Conservation (phyloP, 768 basidiomycete species). For the Leucosporidium creatinivorum region DNA sequence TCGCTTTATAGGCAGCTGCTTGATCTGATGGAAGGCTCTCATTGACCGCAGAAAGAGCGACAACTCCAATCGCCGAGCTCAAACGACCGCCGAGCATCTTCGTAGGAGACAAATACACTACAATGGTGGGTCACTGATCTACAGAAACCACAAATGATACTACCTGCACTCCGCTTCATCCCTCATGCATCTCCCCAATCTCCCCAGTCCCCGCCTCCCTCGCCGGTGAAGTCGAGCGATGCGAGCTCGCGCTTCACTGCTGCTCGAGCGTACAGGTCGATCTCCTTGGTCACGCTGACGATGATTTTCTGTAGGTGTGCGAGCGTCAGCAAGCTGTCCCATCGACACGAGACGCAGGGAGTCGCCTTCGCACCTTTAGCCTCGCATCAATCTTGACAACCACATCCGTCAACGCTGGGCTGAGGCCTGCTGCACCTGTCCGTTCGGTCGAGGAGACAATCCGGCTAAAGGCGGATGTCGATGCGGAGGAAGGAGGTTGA, state of each 20-base stretch:
- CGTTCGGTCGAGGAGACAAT: not conserved
- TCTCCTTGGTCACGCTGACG: conserved; percentile 67
- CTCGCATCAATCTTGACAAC: conserved; percentile 73
- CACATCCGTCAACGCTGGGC: conserved; percentile 51
- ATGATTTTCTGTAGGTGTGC: conserved; percentile 63
- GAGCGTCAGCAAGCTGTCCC: not conserved
- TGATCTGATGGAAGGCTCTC: no score
- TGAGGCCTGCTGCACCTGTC: conserved; percentile 23
- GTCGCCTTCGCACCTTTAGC: conserved; percentile 58
- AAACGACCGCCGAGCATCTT: no score
- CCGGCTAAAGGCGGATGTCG: not conserved
- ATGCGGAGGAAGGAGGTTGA: conserved; percentile 7
- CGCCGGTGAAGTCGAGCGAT: conserved; percentile 42
- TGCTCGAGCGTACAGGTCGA: conserved; percentile 71
- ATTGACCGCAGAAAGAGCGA: no score
- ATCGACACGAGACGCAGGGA: not conserved
- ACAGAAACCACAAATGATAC: no score
- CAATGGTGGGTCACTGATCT: no score
- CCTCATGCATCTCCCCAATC: no score
- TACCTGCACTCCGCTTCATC: no score
- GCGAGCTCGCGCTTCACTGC: conserved; percentile 75
- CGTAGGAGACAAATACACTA: no score
- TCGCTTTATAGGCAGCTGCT: no score
- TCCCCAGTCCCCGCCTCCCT: no score
- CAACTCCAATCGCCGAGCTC: no score